Conservation (phyloP, 805 yeast species). For the Candida vartiovaarae region DNA sequence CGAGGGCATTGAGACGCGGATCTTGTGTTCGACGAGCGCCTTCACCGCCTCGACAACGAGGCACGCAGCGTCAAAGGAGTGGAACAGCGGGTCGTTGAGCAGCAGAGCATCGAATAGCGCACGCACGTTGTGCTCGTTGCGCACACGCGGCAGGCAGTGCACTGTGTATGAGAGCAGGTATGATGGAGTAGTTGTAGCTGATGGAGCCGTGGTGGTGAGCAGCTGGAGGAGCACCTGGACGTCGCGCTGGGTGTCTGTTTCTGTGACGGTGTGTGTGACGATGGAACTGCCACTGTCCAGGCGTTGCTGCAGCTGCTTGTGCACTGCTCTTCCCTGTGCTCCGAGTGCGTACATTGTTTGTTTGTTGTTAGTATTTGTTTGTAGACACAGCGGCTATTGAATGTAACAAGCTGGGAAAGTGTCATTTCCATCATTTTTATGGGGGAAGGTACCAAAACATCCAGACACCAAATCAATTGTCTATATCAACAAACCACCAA, state of each 20-base stretch:
- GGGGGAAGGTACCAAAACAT: not conserved
- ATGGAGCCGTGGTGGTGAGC: slow-evolving; percentile 1
- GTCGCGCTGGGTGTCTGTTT: slow-evolving; percentile 25
- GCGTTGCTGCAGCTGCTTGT: slow-evolving; percentile 23
- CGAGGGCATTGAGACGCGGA: slow-evolving; percentile 38
- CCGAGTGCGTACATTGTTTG: slow-evolving; percentile 22
- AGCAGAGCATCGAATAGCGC: slow-evolving; percentile 34
- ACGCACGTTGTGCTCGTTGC: slow-evolving; percentile 35
- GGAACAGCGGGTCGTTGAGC: slow-evolving; percentile 29
- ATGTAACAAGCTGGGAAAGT: too few species aligned
- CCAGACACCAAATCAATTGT: not conserved
- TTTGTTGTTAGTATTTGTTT: too few species aligned
- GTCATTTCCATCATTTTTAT: too few species aligned
- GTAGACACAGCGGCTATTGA: not conserved
- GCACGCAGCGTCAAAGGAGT: slow-evolving; percentile 24
- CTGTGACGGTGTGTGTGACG: slow-evolving; percentile 13
- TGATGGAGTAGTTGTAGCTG: slow-evolving; percentile 2
- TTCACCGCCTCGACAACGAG: slow-evolving; percentile 41
- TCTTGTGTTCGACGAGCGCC: slow-evolving; percentile 36
- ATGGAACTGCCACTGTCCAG: slow-evolving; percentile 26
- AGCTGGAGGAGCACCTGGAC: slow-evolving; percentile 21
- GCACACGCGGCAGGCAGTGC: slow-evolving; percentile 39
- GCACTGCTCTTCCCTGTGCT: slow-evolving; percentile 21
- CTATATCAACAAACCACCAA: too few species aligned
- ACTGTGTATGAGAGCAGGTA: slow-evolving; percentile 31